These are phyloP conservation scores for Carpinus fangiana DNA, from an alignment of 306 rosid species.

Conservation along the genomic window DNA sequence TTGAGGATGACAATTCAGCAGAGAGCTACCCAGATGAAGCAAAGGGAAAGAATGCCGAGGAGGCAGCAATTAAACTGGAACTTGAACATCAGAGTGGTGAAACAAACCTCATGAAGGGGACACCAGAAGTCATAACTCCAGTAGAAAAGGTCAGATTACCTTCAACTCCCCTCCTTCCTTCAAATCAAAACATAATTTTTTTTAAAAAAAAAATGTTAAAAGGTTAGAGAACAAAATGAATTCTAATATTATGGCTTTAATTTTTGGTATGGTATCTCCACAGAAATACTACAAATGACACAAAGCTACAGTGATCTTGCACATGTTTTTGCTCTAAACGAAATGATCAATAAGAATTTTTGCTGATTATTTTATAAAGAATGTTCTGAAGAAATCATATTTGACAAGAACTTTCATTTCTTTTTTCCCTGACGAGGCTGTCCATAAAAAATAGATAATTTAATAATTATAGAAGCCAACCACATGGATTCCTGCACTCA, in stretches of 20 bases:
- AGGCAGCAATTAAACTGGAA: conserved; percentile 6
- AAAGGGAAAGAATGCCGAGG: conserved; percentile 7
- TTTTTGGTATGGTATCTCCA: not conserved
- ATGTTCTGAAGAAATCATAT: not conserved
- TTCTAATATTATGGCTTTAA: not conserved
- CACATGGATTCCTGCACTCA: not conserved
- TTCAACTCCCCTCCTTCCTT: not conserved
- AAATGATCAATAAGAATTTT: not conserved
- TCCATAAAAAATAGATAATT: not conserved
- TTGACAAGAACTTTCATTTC: not conserved
- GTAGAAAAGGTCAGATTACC: conserved; percentile 24
- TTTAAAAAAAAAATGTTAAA: not conserved
- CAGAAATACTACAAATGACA: not conserved
- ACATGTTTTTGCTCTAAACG: not conserved
- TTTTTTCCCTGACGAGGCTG: not conserved
- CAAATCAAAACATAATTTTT: not conserved
- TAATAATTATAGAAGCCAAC: not conserved
- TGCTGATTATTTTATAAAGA: not conserved
- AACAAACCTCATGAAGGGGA: not conserved
- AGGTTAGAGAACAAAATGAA: not conserved
- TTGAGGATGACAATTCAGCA: not conserved
- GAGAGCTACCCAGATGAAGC: conserved; percentile 15
- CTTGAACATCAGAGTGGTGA: conserved; percentile 7
- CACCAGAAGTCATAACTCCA: not conserved
- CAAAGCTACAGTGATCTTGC: not conserved